These are phyloP conservation scores for Rosa rugosa DNA, from an alignment of 306 rosid species.

Conservation along the genomic window DNA sequence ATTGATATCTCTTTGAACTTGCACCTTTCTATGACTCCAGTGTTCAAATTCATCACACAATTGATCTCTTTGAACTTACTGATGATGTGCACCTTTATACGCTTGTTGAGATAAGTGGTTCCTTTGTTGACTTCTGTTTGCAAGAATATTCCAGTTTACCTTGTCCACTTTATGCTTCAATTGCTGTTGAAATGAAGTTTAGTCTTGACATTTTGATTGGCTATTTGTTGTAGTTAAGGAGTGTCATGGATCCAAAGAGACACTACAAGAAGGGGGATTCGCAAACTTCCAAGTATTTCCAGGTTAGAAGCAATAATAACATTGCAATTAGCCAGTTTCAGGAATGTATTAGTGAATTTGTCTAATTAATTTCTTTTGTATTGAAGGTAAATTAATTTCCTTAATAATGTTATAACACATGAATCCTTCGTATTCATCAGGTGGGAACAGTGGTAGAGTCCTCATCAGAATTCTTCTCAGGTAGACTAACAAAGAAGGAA, in stretches of 20 bases:
- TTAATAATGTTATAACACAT: background rate
- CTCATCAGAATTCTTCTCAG: slow-evolving; percentile 62
- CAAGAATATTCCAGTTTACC: background rate
- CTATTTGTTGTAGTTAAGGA: slow-evolving; percentile 55
- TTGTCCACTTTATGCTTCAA: background rate
- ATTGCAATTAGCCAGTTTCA: background rate
- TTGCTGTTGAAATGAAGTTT: slow-evolving; percentile 5
- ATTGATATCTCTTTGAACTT: background rate
- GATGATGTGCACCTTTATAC: background rate
- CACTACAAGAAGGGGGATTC: slow-evolving; percentile 83
- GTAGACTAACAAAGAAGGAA: slow-evolving; percentile 77
- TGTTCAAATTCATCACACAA: background rate
- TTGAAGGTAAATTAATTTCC: background rate
- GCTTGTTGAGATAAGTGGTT: background rate
- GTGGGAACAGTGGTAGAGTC: slow-evolving; percentile 77
- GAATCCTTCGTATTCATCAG: slow-evolving; percentile 38
- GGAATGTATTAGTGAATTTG: background rate
- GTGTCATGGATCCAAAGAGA: slow-evolving; percentile 78
- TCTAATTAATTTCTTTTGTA: background rate
- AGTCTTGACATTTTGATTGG: slow-evolving; percentile 10
- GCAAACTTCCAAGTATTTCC: slow-evolving; percentile 68
- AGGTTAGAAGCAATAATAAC: slow-evolving; percentile 48
- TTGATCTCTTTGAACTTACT: background rate
- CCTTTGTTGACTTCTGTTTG: background rate
- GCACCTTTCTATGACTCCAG: background rate